These are phyloP conservation scores for Rhizomucor pusillus DNA, from an alignment of 371 early-diverging fungal genomes.

Conservation along the genomic window DNA sequence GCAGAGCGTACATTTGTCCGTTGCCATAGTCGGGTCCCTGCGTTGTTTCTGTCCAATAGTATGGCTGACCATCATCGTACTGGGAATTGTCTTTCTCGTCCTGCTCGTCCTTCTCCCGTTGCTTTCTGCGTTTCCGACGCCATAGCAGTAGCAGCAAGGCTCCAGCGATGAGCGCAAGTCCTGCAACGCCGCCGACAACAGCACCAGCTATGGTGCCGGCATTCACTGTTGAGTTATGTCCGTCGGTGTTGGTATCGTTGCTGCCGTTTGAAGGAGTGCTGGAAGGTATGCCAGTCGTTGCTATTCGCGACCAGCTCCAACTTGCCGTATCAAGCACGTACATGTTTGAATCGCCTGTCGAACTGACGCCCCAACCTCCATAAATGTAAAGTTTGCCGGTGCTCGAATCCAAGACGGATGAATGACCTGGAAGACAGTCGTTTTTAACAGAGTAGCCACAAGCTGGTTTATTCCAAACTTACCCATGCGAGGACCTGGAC, in stretches of 20 bases:
- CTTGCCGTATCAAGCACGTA: constrained; percentile 17
- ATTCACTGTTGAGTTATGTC: neutral
- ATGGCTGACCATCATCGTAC: constrained; percentile 10
- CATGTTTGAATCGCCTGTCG: constrained; percentile 21
- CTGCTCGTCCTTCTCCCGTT: neutral
- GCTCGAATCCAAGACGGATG: constrained; percentile 27
- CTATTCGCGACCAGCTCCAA: constrained; percentile 25
- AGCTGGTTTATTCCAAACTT: neutral
- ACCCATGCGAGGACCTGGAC: constrained; percentile 48
- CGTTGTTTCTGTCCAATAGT: constrained; percentile 7
- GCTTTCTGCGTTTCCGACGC: constrained; percentile 5
- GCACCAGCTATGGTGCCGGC: constrained; percentile 21
- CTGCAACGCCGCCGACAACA: constrained; percentile 20
- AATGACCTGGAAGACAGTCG: constrained; percentile 24
- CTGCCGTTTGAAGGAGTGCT: neutral
- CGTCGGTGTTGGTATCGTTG: neutral
- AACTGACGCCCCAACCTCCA: constrained; percentile 31
- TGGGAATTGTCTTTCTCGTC: constrained; percentile 9
- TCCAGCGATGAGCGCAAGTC: constrained; percentile 7
- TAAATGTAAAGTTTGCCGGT: constrained; percentile 20
- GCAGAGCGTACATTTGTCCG: neutral
- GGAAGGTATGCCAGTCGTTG: constrained; percentile 11
- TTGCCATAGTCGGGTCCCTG: neutral
- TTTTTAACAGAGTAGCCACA: neutral
- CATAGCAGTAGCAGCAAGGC: constrained; percentile 7